phyloP scores from a whole-genome alignment of 805 yeast genomes.

The Candida andamanensis region DNA sequence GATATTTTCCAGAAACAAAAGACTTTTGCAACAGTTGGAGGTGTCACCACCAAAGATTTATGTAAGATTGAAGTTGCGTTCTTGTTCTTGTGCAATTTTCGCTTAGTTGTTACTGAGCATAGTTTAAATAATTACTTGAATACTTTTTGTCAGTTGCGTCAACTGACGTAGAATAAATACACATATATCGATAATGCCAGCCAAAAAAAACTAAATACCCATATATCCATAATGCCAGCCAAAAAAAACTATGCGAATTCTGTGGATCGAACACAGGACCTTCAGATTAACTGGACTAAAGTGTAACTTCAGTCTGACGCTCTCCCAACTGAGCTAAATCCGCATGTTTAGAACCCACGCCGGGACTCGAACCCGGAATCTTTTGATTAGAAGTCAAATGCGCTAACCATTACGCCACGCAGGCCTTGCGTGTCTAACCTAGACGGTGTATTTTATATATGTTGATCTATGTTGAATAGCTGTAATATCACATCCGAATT shows the following conservation, averaged over 20 bases:
- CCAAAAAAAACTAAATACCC: background rate
- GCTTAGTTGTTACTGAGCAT: constrained; percentile 30
- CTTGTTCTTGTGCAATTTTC: constrained; percentile 35
- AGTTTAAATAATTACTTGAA: constrained; percentile 29
- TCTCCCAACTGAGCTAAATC: constrained; percentile 36
- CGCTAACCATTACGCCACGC: constrained; percentile 63
- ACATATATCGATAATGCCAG: background rate
- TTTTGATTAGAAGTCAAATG: constrained; percentile 62
- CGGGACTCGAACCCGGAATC: constrained; percentile 60
- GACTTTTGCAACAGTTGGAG: constrained; percentile 39
- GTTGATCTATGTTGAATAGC: too few species aligned
- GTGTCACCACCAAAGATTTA: constrained; percentile 33
- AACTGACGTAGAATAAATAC: too few species aligned
- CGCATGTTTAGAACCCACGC: constrained; percentile 31
- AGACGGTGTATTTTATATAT: too few species aligned
- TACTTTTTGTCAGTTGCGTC: constrained; percentile 28
- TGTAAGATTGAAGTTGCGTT: constrained; percentile 36
- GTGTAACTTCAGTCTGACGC: constrained; percentile 32
- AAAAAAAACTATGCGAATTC: constrained; percentile 47
- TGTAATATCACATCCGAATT: too few species aligned
- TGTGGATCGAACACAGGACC: constrained; percentile 90
- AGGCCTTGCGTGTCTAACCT: constrained; percentile 35
- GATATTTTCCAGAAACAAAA: constrained; percentile 39
- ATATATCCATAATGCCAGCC: background rate
- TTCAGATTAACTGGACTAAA: constrained; percentile 52